Percentiles rank a stretch among this genome's conserved stretches.
Conservation (phyloP, 108 stramenopile species). For the Pseudonitzschia pungens region DNA sequence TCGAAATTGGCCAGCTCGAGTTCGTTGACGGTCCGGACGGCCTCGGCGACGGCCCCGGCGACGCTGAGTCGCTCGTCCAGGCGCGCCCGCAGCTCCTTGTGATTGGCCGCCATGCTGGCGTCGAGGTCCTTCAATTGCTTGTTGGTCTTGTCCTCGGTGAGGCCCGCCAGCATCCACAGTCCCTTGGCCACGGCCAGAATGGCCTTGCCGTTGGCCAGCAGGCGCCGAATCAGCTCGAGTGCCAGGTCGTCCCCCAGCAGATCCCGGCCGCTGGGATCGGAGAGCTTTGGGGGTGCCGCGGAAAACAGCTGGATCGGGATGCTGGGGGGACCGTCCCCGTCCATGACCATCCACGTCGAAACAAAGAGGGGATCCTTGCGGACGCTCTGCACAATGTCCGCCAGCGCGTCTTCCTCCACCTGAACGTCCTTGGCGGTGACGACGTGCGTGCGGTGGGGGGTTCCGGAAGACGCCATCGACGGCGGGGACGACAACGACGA, state of each 20-base stretch:
- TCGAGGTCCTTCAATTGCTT: slow-evolving; percentile 53
- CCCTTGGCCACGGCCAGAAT: slow-evolving; percentile 68
- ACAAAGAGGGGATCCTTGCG: slow-evolving; percentile 68
- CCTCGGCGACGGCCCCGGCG: slow-evolving; percentile 60
- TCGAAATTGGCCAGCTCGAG: slow-evolving; percentile 61
- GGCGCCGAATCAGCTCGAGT: slow-evolving; percentile 48
- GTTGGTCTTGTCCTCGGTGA: slow-evolving; percentile 63
- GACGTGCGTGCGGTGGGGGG: slow-evolving; percentile 39
- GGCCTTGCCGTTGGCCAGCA: slow-evolving; percentile 53
- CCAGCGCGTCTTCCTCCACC: slow-evolving; percentile 47
- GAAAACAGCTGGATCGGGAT: slow-evolving; percentile 70
- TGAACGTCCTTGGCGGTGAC: slow-evolving; percentile 62
- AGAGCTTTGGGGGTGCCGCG: slow-evolving; percentile 74
- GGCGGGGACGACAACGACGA: background rate
- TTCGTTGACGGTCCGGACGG: slow-evolving; percentile 70
- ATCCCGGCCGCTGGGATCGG: slow-evolving; percentile 84
- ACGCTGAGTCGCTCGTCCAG: slow-evolving; percentile 70
- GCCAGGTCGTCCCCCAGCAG: slow-evolving; percentile 72
- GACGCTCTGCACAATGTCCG: slow-evolving; percentile 41
- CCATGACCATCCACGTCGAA: slow-evolving; percentile 82
- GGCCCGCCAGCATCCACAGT: slow-evolving; percentile 76
- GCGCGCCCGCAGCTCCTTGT: slow-evolving; percentile 40
- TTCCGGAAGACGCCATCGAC: background rate
- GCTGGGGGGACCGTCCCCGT: slow-evolving; percentile 68
- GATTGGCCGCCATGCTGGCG: slow-evolving; percentile 34